A percentile compares a stretch with the other conserved stretches of the same genome.
These are phyloP conservation scores for Amyloporia xantha DNA, from an alignment of 768 basidiomycete genomes.

Conservation along the genomic window DNA sequence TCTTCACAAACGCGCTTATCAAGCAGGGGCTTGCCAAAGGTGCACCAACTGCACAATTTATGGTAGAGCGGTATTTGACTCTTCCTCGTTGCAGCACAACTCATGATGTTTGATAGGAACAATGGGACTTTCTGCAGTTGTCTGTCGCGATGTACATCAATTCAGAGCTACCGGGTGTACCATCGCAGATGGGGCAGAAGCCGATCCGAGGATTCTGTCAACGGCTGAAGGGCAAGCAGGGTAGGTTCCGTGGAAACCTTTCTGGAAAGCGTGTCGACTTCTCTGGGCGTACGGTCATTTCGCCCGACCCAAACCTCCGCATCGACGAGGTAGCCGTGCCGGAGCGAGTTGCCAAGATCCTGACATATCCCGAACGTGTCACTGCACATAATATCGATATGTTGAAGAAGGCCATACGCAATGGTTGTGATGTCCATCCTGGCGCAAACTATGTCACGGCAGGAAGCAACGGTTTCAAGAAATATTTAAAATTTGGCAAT, in stretches of 20 bases:
- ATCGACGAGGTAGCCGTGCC: conserved; percentile 99
- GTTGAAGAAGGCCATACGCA: conserved; percentile 71
- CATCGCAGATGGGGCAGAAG: conserved; percentile 80
- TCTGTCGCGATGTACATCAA: conserved; percentile 98
- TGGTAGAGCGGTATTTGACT: conserved; percentile 41
- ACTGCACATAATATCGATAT: conserved; percentile 82
- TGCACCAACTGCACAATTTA: conserved; percentile 80
- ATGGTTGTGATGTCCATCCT: conserved; percentile 87
- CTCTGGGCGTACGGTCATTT: conserved; percentile 96
- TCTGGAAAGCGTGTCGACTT: conserved; percentile 99
- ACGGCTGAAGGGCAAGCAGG: conserved; percentile 97
- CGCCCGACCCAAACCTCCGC: conserved; percentile 96
- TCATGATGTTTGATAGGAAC: conserved; percentile 51
- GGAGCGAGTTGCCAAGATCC: conserved; percentile 86
- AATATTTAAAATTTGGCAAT: conserved; percentile 86
- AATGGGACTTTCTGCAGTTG: conserved; percentile 97
- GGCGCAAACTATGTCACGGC: conserved; percentile 92
- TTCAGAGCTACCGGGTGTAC: conserved; percentile 91
- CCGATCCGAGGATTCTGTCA: conserved; percentile 98
- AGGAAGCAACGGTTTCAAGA: conserved; percentile 74
- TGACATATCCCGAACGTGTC: conserved; percentile 96
- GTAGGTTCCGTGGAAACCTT: conserved; percentile 95
- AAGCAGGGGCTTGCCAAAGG: conserved; percentile 87
- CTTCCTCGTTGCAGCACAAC: conserved; percentile 7
- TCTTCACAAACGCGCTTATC: conserved; percentile 89